Evolutionary conservation across 345 rosid genomes (phyloP).

Genomic region (Bruguiera parviflora): DNA sequence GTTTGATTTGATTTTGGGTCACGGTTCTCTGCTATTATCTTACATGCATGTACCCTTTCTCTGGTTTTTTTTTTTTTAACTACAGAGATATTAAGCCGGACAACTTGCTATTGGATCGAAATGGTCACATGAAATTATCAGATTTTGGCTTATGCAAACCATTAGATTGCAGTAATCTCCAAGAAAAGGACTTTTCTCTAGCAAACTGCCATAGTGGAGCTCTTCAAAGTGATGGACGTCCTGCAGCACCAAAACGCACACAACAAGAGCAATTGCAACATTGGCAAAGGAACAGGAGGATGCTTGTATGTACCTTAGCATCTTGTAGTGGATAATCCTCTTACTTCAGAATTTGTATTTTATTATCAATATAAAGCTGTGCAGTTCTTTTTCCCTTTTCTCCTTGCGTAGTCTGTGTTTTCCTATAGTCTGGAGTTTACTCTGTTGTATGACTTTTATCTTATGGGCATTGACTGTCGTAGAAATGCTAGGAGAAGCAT

Average conservation of each 20-base stretch:
- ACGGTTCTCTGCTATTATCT: neutral
- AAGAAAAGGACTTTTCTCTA: slow-evolving; percentile 40
- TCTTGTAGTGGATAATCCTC: slow-evolving; percentile 9
- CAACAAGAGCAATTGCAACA: slow-evolving; percentile 67
- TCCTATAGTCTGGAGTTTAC: neutral
- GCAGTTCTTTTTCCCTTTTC: neutral
- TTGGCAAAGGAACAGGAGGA: slow-evolving; percentile 70
- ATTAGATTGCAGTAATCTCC: slow-evolving; percentile 51
- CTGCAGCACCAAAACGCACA: slow-evolving; percentile 53
- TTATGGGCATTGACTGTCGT: neutral
- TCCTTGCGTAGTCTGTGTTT: neutral
- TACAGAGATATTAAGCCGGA: slow-evolving; percentile 74
- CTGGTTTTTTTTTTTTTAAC: slow-evolving; percentile 1
- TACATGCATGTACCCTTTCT: slow-evolving; percentile 5
- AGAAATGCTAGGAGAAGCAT: slow-evolving; percentile 4
- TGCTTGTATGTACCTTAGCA: slow-evolving; percentile 43
- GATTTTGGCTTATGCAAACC: slow-evolving; percentile 75
- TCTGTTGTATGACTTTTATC: neutral
- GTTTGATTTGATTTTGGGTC: slow-evolving; percentile 2
- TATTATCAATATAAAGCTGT: neutral
- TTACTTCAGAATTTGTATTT: neutral
- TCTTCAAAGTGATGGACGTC: slow-evolving; percentile 45
- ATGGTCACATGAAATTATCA: slow-evolving; percentile 65
- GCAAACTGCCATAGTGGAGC: slow-evolving; percentile 37
- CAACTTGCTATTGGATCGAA: slow-evolving; percentile 54